These are phyloP conservation scores for Alternaria longipes DNA, from an alignment of 2,329 filamentous ascomycete genomes.

Conservation along the genomic window DNA sequence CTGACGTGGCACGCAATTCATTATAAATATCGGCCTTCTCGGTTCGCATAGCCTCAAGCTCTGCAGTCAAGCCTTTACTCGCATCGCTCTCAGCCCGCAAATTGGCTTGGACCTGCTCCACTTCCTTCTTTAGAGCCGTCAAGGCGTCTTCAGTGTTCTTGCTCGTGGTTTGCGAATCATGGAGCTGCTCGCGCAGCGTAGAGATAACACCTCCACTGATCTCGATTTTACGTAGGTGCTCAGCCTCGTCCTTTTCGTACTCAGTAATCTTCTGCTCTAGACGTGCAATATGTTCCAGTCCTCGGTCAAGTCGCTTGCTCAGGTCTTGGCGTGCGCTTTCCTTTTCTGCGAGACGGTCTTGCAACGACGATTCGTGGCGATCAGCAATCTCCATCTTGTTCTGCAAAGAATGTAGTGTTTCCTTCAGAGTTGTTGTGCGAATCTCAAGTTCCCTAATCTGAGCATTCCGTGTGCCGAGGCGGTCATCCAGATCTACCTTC, in stretches of 20 bases:
- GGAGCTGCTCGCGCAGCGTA: slow-evolving; percentile 36
- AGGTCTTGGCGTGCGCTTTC: slow-evolving; percentile 28
- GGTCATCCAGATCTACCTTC: slow-evolving; percentile 31
- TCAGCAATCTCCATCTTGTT: slow-evolving; percentile 32
- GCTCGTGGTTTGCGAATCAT: slow-evolving; percentile 30
- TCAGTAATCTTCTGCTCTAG: slow-evolving; percentile 36
- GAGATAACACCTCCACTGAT: slow-evolving; percentile 32
- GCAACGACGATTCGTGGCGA: slow-evolving; percentile 33
- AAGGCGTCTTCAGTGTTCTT: slow-evolving; percentile 36
- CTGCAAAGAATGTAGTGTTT: slow-evolving; percentile 28
- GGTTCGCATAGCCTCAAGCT: slow-evolving; percentile 33
- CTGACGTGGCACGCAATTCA: slow-evolving; percentile 25
- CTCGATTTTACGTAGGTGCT: slow-evolving; percentile 37
- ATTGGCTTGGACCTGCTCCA: slow-evolving; percentile 27
- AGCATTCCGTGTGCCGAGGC: slow-evolving; percentile 23
- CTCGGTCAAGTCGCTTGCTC: slow-evolving; percentile 31
- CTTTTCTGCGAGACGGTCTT: slow-evolving; percentile 33
- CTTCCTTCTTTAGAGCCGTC: slow-evolving; percentile 24
- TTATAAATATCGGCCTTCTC: slow-evolving; percentile 32
- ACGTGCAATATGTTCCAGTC: slow-evolving; percentile 26
- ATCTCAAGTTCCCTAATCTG: slow-evolving; percentile 37
- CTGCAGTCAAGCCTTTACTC: slow-evolving; percentile 25
- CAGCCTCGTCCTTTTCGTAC: slow-evolving; percentile 34
- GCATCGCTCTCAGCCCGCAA: slow-evolving; percentile 24
- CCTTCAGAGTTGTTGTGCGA: slow-evolving; percentile 32